Percentiles rank a stretch among this genome's conserved stretches.
Evolutionary conservation across 1,284 basidiomycete genomes (phyloP).

Genomic region (Puccinia triticina): DNA sequence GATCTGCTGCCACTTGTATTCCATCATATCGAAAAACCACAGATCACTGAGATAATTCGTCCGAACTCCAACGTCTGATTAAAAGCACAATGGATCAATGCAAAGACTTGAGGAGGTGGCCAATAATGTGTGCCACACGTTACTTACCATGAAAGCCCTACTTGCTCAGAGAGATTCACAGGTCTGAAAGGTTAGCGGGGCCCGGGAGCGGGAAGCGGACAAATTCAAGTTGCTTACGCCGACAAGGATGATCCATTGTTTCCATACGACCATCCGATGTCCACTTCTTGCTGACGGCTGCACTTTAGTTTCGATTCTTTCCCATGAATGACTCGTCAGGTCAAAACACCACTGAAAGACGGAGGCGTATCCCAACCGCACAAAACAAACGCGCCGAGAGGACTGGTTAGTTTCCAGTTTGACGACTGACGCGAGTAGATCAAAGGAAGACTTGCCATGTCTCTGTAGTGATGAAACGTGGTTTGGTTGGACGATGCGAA

Average conservation of each 20-base stretch:
- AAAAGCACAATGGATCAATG: background rate
- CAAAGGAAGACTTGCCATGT: conserved; percentile 63
- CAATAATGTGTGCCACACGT: background rate
- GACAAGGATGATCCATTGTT: conserved; percentile 81
- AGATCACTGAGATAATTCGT: conserved; percentile 83
- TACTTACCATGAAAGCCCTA: conserved; percentile 55
- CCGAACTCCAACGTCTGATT: conserved; percentile 57
- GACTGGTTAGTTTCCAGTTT: background rate
- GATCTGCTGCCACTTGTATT: conserved; percentile 83
- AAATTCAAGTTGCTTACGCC: conserved; percentile 65
- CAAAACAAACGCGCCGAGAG: conserved; percentile 58
- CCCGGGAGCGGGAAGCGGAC: conserved; percentile 53
- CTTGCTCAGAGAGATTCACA: conserved; percentile 57
- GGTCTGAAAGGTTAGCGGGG: conserved; percentile 54
- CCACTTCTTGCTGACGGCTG: conserved; percentile 81
- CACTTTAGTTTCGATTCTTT: conserved; percentile 82
- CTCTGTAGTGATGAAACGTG: conserved; percentile 86
- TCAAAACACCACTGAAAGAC: conserved; percentile 65
- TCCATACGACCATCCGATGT: conserved; percentile 89
- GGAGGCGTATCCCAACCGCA: conserved; percentile 30
- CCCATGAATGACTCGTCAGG: conserved; percentile 76
- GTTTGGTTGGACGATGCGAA: conserved; percentile 84
- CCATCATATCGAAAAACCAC: conserved; percentile 84
- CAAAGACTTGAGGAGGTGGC: background rate
- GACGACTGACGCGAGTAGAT: background rate